Percentiles rank a stretch among this genome's conserved stretches.
Conservation (phyloP, 2,329 filamentous ascomycete genomes). For the Aspergillus persii region DNA sequence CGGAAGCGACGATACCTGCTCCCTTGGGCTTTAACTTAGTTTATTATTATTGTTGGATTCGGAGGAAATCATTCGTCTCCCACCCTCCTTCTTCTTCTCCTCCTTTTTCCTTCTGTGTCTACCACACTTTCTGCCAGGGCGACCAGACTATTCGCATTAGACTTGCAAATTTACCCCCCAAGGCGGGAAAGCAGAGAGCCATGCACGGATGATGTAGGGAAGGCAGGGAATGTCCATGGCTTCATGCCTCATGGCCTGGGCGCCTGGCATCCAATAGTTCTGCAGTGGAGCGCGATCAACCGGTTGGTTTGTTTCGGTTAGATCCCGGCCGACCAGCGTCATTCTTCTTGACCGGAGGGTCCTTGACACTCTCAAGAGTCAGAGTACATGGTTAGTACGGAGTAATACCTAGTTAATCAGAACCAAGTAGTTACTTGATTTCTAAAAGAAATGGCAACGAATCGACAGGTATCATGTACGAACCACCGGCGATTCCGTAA, state of each 20-base stretch:
- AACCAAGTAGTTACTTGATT: too few relatives aligned
- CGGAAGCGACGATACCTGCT: slow-evolving; percentile 15
- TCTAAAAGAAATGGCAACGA: background rate
- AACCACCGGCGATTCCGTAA: background rate
- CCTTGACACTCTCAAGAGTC: too few relatives aligned
- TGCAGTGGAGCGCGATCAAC: slow-evolving; percentile 7
- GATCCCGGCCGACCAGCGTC: slow-evolving; percentile 8
- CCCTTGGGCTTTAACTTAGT: slow-evolving; percentile 3
- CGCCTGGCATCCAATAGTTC: slow-evolving; percentile 8
- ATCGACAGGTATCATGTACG: background rate
- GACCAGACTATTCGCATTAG: background rate
- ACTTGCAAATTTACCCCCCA: background rate
- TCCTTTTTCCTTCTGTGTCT: too few relatives aligned
- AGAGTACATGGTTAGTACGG: background rate
- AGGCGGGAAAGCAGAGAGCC: background rate
- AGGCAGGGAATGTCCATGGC: background rate
- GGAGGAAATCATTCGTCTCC: too few relatives aligned
- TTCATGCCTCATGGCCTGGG: too few relatives aligned
- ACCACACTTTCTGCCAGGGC: background rate
- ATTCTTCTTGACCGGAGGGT: too few relatives aligned
- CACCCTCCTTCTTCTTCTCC: too few relatives aligned
- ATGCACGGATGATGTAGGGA: background rate
- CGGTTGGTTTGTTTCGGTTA: slow-evolving; percentile 17
- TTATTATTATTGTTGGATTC: background rate
- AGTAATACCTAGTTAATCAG: too few relatives aligned